phyloP scores from a whole-genome alignment of 441 rosid genomes.

The Brassica balearica region DNA sequence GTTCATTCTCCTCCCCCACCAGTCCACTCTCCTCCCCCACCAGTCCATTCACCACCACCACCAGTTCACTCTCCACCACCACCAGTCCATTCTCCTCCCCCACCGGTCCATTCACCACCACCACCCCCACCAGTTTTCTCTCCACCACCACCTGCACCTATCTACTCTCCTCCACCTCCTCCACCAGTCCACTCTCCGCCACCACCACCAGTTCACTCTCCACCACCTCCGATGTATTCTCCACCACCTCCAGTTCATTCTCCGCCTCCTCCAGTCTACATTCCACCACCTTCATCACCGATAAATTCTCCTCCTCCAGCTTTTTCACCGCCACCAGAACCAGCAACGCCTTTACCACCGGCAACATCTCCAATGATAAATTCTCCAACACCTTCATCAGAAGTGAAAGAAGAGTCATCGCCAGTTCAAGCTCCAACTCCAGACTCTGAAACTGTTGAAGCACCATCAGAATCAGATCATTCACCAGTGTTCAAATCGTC shows the following conservation, averaged over 20 bases:
- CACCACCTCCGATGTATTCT: conserved; percentile 1
- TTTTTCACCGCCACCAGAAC: not conserved
- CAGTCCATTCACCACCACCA: not conserved
- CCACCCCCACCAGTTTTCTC: not conserved
- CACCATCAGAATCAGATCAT: conserved; percentile 31
- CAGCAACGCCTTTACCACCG: not conserved
- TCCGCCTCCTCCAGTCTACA: not conserved
- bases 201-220: not conserved
- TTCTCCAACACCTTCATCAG: conserved; percentile 20
- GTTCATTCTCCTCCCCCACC: not conserved
- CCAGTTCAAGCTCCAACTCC: conserved; percentile 40
- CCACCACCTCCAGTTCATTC: not conserved
- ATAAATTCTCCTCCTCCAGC: not conserved
- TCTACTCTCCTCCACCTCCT: not conserved
- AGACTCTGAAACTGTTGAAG: conserved; percentile 6
- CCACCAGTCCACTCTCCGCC: not conserved
- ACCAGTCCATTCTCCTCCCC: not conserved
- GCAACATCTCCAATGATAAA: not conserved
- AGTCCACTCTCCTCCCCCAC: not conserved
- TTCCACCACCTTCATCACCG: not conserved
- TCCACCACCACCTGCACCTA: conserved; percentile 6
- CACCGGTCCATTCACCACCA: not conserved
- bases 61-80: not conserved
- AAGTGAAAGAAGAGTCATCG: conserved; percentile 29
- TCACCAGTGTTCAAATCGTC: conserved; percentile 20